Percentiles rank a stretch among this genome's conserved stretches.
phyloP scores from a whole-genome alignment of 1,139 yeast genomes.

The Barnettozyma hawaiiensis region DNA sequence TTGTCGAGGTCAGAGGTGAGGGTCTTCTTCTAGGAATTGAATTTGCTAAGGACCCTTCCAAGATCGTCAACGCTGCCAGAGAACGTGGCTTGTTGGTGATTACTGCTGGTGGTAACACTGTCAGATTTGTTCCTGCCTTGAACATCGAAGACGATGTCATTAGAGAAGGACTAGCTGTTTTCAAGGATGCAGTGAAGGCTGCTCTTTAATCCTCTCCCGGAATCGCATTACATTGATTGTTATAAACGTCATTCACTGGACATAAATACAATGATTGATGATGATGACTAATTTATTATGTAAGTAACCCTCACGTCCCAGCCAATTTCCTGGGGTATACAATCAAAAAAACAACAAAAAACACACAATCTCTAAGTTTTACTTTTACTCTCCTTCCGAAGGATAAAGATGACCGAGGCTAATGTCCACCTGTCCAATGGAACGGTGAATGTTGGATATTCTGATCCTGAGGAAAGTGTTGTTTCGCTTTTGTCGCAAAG shows the following conservation, averaged over 20 bases:
- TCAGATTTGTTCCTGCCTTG: conserved; percentile 89
- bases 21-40: conserved; percentile 86
- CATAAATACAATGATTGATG: too few relatives aligned
- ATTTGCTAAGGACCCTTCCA: conserved; percentile 59
- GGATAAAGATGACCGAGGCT: neutral
- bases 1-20: conserved; percentile 72
- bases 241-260: too few relatives aligned
- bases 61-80: conserved; percentile 62
- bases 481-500: conserved; percentile 1
- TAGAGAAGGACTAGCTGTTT: conserved; percentile 61
- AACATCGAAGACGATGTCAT: conserved; percentile 70
- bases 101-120: conserved; percentile 86
- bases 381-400: too few relatives aligned
- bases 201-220: conserved; percentile 13
- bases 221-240: neutral
- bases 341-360: too few relatives aligned
- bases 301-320: too few relatives aligned
- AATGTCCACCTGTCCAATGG: conserved; percentile 1
- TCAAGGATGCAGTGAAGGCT: conserved; percentile 46
- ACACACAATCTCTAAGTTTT: too few relatives aligned
- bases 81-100: conserved; percentile 77
- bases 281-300: neutral
- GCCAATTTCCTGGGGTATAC: too few relatives aligned
- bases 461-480: neutral
- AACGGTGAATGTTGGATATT: neutral